Conservation (phyloP, 768 basidiomycete genomes). For the Mycena leptocephala region DNA sequence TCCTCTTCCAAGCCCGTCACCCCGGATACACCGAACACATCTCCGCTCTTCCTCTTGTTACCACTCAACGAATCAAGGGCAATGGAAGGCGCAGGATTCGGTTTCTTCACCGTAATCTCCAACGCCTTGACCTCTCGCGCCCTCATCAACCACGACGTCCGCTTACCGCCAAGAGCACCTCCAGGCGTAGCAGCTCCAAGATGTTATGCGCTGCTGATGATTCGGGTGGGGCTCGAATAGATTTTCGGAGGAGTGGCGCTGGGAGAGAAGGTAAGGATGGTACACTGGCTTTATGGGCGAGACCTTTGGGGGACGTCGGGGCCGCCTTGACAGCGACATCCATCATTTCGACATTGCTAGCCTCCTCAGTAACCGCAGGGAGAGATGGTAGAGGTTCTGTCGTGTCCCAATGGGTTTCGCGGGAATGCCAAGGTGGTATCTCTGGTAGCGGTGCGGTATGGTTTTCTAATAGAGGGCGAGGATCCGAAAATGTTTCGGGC, state of each 20-base stretch:
- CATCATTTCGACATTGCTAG: constrained; percentile 39
- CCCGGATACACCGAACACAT: constrained; percentile 52
- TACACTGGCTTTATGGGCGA: constrained; percentile 57
- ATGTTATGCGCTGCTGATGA: constrained; percentile 49
- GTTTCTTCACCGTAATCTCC: constrained; percentile 66
- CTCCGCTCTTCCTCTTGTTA: constrained; percentile 80
- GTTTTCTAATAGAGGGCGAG: neutral
- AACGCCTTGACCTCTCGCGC: constrained; percentile 82
- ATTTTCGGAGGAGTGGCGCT: constrained; percentile 81
- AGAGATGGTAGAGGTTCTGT: constrained; percentile 21
- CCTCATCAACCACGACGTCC: constrained; percentile 88
- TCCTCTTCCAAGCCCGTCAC: constrained; percentile 51
- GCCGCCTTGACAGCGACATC: constrained; percentile 5
- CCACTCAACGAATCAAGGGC: constrained; percentile 41
- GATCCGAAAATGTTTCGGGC: neutral
- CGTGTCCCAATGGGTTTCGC: constrained; percentile 3
- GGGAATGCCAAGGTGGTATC: constrained; percentile 27
- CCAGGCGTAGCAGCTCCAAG: constrained; percentile 60
- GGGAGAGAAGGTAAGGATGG: constrained; percentile 76
- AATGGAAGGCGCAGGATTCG: constrained; percentile 34
- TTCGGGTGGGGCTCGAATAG: constrained; percentile 68
- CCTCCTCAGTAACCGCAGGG: constrained; percentile 7
- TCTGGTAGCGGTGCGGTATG: constrained; percentile 21
- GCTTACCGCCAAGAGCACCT: constrained; percentile 67
- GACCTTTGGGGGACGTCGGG: constrained; percentile 33